Percentiles rank a stretch among this genome's conserved stretches.
Conservation (phyloP, 148 eudicot genomes). For the Chenopodium formosanum region DNA sequence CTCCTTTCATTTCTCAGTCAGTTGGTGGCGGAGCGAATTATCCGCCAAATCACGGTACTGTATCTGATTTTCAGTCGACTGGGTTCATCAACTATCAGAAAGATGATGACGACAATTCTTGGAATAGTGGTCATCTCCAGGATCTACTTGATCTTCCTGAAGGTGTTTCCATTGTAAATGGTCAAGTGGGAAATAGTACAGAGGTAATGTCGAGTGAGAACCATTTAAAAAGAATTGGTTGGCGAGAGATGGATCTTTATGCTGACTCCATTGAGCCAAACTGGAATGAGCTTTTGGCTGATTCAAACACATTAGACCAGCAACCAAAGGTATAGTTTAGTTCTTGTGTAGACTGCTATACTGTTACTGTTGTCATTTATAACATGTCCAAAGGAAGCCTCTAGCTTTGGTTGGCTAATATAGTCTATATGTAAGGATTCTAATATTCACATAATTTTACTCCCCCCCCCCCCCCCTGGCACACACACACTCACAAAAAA, state of each 20-base stretch:
- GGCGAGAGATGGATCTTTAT: conserved; percentile 58
- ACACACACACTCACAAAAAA: neutral
- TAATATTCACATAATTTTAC: neutral
- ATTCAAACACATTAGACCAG: conserved; percentile 45
- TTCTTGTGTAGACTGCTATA: neutral
- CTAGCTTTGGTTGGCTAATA: neutral
- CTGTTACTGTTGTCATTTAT: neutral
- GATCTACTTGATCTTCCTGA: conserved; percentile 55
- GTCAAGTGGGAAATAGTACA: conserved; percentile 41
- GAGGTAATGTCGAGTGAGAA: conserved; percentile 39
- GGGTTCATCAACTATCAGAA: conserved; percentile 34
- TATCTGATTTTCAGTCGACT: conserved; percentile 33
- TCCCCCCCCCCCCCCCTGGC: neutral
- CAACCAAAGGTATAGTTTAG: conserved; percentile 52
- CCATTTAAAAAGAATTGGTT: conserved; percentile 45
- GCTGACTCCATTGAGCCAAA: conserved; percentile 55
- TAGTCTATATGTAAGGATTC: neutral
- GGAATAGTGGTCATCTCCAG: conserved; percentile 54
- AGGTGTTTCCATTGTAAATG: conserved; percentile 32
- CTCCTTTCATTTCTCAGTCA: conserved; percentile 44
- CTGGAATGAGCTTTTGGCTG: conserved; percentile 63
- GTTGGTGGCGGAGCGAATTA: conserved; percentile 29
- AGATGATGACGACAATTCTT: conserved; percentile 49
- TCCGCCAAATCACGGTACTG: conserved; percentile 22
- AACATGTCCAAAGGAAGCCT: neutral